A percentile compares a stretch with the other conserved stretches of the same genome.
These are phyloP conservation scores for Termitomyces sp. DNA, from an alignment of 768 basidiomycete species.

Conservation along the genomic window DNA sequence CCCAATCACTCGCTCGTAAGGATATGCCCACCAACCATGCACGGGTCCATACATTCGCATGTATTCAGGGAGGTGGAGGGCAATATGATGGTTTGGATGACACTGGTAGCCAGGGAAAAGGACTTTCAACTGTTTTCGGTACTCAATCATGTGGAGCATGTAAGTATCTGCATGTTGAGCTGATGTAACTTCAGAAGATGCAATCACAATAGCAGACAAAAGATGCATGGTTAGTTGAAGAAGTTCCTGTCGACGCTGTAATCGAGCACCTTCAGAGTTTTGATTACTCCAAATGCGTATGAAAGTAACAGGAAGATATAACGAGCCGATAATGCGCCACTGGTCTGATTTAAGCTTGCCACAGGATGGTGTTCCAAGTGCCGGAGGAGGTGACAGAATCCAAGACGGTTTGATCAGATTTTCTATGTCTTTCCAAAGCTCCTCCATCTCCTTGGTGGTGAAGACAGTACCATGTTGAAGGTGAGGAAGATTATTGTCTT, in stretches of 20 bases:
- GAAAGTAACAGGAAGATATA: constrained; percentile 30
- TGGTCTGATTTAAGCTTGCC: constrained; percentile 26
- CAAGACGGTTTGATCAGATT: constrained; percentile 20
- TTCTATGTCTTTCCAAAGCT: background rate
- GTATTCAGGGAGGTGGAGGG: no score
- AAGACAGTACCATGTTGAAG: background rate
- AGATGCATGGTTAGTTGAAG: constrained; percentile 25
- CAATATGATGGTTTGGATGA: no score
- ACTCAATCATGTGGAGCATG: background rate
- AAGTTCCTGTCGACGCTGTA: constrained; percentile 18
- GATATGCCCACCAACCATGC: no score
- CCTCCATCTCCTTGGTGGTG: constrained; percentile 3
- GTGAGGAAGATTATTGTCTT: background rate
- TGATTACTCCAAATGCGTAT: constrained; percentile 27
- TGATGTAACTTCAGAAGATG: background rate
- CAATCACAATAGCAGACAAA: constrained; percentile 25
- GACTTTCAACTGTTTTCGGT: no score
- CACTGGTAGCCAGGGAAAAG: no score
- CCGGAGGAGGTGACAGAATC: constrained; percentile 19
- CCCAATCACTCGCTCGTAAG: no score
- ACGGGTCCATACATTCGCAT: no score
- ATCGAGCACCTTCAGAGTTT: background rate
- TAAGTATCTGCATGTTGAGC: background rate
- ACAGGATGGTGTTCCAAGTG: constrained; percentile 10
- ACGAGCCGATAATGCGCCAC: constrained; percentile 12